Evolutionary conservation across 768 basidiomycete species (phyloP), one percentile per base, ranked within the genome.

Genomic region (Boletus tomentosulus): DNA sequence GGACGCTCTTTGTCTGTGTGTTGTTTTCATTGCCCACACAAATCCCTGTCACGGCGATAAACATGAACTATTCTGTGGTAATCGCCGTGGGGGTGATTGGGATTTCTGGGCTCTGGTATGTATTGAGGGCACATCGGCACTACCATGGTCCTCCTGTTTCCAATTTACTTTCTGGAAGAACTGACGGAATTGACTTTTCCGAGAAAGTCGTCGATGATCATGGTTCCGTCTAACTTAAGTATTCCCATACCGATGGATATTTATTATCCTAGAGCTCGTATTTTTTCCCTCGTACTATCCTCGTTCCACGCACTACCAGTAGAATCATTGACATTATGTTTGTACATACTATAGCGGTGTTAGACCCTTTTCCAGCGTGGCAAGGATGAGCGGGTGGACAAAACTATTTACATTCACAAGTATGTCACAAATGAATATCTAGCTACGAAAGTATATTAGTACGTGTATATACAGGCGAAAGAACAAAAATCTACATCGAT

Each of bases 101-200:
- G 11, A 1, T 47, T 8, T 59, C 64, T 52, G 76, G 80, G 35
- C 48, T 71, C 4, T 85, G 82, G 83, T 85, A 84, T 66, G 56
- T 78, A 53, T 51, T 76, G 24, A 71, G 76, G 30, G 84, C 80
- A 24, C 78, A 77, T 54, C 75, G 71, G 48, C 78, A 84, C 57
- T 85, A 83, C 59, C 72, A 73, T 37, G 84, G 84, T n/a, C 82
- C 84, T n/a, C 82, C 84, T 19, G 74, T 76, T 57, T 79, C 82
- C 48, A 80, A 81, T 64, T 57, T 83, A 48, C 69, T 59, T 22
- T 19, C 52, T 27, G 47, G 50, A 47, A 33, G 28, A 27, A 6
- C 9, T 2, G 47, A 27, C 5, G 19, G 22, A 9, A 4, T 48
- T 35, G 34, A 37, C 22, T n/a, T 22, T 31, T 46, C 30, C 11